phyloP scores from a whole-genome alignment of 495 filamentous ascomycete genomes.

The Penicillium antarcticum region DNA sequence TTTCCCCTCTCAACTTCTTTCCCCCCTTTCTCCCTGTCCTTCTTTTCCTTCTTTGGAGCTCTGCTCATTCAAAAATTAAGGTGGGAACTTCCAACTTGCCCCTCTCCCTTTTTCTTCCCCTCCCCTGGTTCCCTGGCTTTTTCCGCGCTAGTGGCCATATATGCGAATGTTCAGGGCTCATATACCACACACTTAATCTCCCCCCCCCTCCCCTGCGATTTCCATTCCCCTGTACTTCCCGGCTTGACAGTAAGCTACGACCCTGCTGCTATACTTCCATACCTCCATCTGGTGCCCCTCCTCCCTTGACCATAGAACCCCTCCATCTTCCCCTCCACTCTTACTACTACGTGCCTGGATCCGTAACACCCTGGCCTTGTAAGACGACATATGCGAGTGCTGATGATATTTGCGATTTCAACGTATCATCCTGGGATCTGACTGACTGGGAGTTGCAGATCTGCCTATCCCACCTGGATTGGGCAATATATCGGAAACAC shows the following conservation, averaged over 20 bases:
- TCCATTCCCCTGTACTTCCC: no score
- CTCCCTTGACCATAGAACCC: not conserved
- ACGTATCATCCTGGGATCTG: slow-evolving; percentile 5
- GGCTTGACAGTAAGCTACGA: no score
- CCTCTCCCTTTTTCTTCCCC: no score
- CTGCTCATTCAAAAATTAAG: no score
- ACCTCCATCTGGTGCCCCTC: not conserved
- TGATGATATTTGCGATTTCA: not conserved
- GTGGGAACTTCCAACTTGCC: no score
- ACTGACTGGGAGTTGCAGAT: slow-evolving; percentile 11
- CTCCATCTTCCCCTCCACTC: not conserved
- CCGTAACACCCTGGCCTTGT: slow-evolving; percentile 9
- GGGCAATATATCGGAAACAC: slow-evolving; percentile 7
- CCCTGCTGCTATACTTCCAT: not conserved
- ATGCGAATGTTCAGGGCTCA: no score
- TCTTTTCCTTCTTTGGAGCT: not conserved
- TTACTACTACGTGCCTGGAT: not conserved
- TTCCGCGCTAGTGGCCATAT: no score
- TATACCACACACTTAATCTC: no score
- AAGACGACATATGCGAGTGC: slow-evolving; percentile 6
- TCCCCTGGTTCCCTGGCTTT: no score
- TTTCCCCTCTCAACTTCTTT: slow-evolving; percentile 17
- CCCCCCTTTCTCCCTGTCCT: slow-evolving; percentile 9
- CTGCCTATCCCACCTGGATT: slow-evolving; percentile 7
- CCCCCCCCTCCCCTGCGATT: no score